Conservation (phyloP, 179 eudicot genomes). For the Camellia oleifera region DNA sequence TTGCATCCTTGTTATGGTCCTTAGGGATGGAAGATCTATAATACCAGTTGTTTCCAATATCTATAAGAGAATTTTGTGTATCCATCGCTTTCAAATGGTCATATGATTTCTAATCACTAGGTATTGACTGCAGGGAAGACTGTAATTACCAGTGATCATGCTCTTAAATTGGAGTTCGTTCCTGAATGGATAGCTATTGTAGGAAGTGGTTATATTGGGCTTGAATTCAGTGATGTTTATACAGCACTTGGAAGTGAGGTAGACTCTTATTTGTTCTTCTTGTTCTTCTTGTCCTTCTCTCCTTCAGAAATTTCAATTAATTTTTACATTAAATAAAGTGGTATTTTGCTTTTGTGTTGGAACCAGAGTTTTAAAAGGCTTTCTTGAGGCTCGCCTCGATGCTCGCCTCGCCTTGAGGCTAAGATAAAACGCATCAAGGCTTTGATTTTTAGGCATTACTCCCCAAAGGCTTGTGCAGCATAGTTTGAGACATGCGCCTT, state of each 20-base stretch:
- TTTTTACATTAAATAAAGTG: not conserved
- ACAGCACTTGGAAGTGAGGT: constrained; percentile 99
- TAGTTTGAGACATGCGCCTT: too few relatives aligned
- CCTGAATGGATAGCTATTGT: constrained; percentile 97
- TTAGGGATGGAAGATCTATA: not conserved
- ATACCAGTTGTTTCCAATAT: not conserved
- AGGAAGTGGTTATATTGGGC: constrained; percentile 97
- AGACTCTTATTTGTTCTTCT: not conserved
- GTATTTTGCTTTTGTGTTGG: not conserved
- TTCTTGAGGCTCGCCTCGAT: too few relatives aligned
- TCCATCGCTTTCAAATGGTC: not conserved
- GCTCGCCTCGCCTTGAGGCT: too few relatives aligned
- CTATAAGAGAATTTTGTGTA: not conserved
- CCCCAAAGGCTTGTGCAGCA: too few relatives aligned
- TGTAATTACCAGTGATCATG: constrained; percentile 94
- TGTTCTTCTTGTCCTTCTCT: not conserved
- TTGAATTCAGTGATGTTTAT: constrained; percentile 94
- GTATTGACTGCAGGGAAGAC: constrained; percentile 65
- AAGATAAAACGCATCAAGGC: too few relatives aligned
- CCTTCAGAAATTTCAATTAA: not conserved
- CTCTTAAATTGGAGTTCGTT: constrained; percentile 80
- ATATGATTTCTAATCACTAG: not conserved
- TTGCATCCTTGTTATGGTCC: constrained; percentile 4
- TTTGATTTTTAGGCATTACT: too few relatives aligned
- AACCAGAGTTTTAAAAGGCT: not conserved